Evolutionary conservation across 805 yeast genomes (phyloP), one percentile per base, ranked within the genome.

Genomic region (Pichia thaimueangensis): DNA sequence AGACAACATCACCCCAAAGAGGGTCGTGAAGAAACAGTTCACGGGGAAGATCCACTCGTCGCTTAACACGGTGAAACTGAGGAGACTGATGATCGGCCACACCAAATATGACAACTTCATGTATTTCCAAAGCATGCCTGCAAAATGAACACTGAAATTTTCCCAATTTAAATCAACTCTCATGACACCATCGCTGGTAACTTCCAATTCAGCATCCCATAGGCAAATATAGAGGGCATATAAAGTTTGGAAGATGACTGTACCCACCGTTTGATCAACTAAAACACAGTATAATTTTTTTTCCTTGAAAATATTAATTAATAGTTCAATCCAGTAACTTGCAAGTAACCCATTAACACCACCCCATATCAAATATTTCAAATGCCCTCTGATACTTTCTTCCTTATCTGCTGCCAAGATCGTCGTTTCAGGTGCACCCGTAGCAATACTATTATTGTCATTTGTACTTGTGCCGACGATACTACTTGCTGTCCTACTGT

Each of bases 311-410:
- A 57, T 58, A 3, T 48, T 39, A 6, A 73, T 53, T 31, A 80
- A 57, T 20, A 69, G 47, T 35, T 73, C 73, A 29, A 80, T 69
- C 85, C 85, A 80, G 13, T 73, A 52, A 1, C 55, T 57, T 4
- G 80, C 73, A 38, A 78, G 57, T 15, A 68, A 52, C 2, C 85
- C 86, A 55, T 78, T 78, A 35, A 79, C 60, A 11, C 67, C 57
- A 15, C 86, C 86, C 84, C 84, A 80, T 2, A 71, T 54, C 43
- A 68, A 53, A 48, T 80, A 80, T 52, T 79, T 79, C 42, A 64
- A 47, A 38, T 58, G 64, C 38, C 56, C 59, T 27, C 46, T 53
- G 4, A 55, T 27, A 35, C 48, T 53, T 6, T 30, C 29, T 8
- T 30, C 28, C 15, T 11, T 27, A 15, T 27, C 16, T 6, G 24